Base-by-base conservation (phyloP, 495 filamentous ascomycete genomes). In the Lophium mytilinum region DNA sequence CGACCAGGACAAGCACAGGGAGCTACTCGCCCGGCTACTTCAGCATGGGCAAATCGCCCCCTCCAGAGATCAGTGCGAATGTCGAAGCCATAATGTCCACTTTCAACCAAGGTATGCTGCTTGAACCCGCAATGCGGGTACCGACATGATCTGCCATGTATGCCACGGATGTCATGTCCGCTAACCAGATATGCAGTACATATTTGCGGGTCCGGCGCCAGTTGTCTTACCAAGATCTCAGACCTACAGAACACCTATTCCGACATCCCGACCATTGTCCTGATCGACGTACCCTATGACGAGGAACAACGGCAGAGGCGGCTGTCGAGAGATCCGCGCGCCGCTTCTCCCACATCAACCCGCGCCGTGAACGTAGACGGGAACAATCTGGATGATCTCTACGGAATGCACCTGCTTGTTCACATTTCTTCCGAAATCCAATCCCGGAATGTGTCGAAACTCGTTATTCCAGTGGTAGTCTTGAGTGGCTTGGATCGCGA, bases 241-340 rank as follows among this genome's bases (percentile, higher is more conserved):
- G 48, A 66, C 14, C 58, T 69, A n/a, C 48, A 60, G 18, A 61
- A 65, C 15, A 60, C 65, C 18, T 12, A 17, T 15, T 42, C 37
- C 14, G 52, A 57, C 9, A 42, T 52, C 1, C 67, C 67, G 0
- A 68, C 63, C 15, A 45, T 69, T 39, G 52, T 69, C 0, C 56
- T 69, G 10, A 66, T 69, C 19, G 67, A 69, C 45, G 58, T 69
- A n/a, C 67, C 67, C 1, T 69, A 68, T 57, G 67, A 69, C 39
- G 67, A 69, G 57, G 66, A 69, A 24, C 67, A 66, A 49, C 60
- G 67, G 18, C 39, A 54, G 24, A 69, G 63, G 43, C 47, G 67
- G 17, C 48, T 64, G 9, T 68, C 67, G 4, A 53, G 65, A 35
- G 65, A 66, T 49, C 66, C 63, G 19, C 60, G 67, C 1, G 64